Evolutionary conservation across 306 rosid species (phyloP).

Genomic region (Ceratonia siliqua): DNA sequence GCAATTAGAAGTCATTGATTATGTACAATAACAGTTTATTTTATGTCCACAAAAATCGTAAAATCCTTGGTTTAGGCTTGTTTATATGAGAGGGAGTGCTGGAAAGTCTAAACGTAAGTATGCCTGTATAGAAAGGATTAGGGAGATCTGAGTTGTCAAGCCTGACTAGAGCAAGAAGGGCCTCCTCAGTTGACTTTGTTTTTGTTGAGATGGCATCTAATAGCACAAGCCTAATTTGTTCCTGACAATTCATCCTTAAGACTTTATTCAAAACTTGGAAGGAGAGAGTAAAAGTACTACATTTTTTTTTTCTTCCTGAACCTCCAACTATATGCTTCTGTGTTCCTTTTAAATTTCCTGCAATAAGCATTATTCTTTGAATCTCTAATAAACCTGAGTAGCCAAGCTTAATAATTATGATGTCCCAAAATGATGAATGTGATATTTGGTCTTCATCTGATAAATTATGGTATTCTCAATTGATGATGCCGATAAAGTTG

Average conservation of each 20-base stretch:
- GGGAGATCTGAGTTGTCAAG: constrained; percentile 3
- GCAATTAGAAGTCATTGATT: background rate
- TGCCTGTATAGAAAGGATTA: background rate
- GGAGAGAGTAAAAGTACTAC: constrained; percentile 2
- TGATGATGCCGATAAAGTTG: constrained; percentile 2
- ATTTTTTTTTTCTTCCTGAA: background rate
- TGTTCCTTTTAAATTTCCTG: constrained; percentile 9
- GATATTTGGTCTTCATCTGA: constrained; percentile 11
- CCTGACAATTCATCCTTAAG: background rate
- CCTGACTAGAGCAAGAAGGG: constrained; percentile 19
- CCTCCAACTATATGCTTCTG: background rate
- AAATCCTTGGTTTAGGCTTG: background rate
- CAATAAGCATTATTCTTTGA: background rate
- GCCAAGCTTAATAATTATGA: background rate
- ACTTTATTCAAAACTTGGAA: constrained; percentile 13
- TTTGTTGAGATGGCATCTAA: constrained; percentile 22
- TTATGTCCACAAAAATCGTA: background rate
- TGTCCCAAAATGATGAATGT: constrained; percentile 13
- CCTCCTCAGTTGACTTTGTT: constrained; percentile 4
- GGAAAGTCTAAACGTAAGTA: background rate
- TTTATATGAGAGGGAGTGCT: background rate
- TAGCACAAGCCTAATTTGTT: constrained; percentile 6
- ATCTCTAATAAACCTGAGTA: background rate
- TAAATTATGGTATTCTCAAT: constrained; percentile 16
- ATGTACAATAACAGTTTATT: background rate